Percentiles rank a stretch among this genome's conserved stretches.
Conservation (phyloP, 202 grass and related monocot species). For the Carex sylvatica region DNA sequence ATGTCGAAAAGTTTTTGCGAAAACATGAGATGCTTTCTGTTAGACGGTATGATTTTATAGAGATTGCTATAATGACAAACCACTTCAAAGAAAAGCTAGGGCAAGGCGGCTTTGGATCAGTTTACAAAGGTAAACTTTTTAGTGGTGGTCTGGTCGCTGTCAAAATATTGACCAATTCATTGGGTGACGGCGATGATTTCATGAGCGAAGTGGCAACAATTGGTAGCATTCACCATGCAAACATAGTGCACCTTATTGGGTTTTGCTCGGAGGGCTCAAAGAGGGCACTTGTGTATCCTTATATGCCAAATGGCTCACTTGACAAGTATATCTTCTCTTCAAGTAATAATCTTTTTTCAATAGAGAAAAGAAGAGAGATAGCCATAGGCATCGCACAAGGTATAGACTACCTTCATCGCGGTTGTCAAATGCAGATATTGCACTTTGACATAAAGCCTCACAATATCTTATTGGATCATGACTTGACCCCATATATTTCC, state of each 20-base stretch:
- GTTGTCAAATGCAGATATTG: conserved; percentile 36
- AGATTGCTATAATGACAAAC: conserved; percentile 3
- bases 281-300: conserved; percentile 38
- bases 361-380: conserved; percentile 31
- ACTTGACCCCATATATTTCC: conserved; percentile 40
- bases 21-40: not conserved
- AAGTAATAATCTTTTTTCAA: not conserved
- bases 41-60: not conserved
- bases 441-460: conserved; percentile 58
- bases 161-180: conserved; percentile 42
- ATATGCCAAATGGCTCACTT: conserved; percentile 33
- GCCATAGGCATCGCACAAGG: conserved; percentile 42
- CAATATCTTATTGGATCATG: conserved; percentile 41
- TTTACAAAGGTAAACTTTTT: conserved; percentile 41
- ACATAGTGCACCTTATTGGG: conserved; percentile 37
- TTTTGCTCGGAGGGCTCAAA: conserved; percentile 34
- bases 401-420: conserved; percentile 35
- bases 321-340: conserved; percentile 39
- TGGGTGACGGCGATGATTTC: conserved; percentile 38
- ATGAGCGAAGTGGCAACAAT: conserved; percentile 40
- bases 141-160: conserved; percentile 33
- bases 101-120: conserved; percentile 45
- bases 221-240: conserved; percentile 38
- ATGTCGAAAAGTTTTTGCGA: not conserved
- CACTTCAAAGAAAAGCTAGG: not conserved